These are phyloP conservation scores for Leptographium flavum DNA, from an alignment of 2,329 filamentous ascomycete species.

Conservation along the genomic window DNA sequence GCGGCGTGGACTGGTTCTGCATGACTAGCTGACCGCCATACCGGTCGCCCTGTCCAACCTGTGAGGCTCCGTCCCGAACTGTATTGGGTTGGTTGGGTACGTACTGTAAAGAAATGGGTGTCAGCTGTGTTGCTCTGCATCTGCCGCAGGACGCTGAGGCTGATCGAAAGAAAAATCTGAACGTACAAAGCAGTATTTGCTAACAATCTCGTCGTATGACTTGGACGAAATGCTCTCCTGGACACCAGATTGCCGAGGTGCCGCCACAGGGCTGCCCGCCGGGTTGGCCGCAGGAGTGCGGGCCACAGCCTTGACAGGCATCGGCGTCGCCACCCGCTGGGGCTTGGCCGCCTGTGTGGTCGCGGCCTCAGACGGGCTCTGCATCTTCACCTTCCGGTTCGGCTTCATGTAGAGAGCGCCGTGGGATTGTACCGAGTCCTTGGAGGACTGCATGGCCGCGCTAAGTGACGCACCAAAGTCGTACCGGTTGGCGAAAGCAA, in stretches of 20 bases:
- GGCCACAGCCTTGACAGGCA: too few relatives aligned
- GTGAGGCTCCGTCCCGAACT: constrained; percentile 31
- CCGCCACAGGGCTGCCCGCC: too few relatives aligned
- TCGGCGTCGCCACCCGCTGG: constrained; percentile 6
- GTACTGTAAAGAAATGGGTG: constrained; percentile 30
- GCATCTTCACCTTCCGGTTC: constrained; percentile 20
- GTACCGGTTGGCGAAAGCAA: constrained; percentile 83
- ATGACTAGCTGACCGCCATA: constrained; percentile 21
- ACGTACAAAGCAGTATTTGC: constrained; percentile 99
- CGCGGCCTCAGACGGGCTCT: neutral
- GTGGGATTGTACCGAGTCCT: constrained; percentile 38
- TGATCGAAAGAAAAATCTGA: constrained; percentile 15
- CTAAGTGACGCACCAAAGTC: constrained; percentile 88
- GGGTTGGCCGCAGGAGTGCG: too few relatives aligned
- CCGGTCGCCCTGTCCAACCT: constrained; percentile 28
- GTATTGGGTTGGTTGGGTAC: constrained; percentile 44
- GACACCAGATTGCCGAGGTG: constrained; percentile 19
- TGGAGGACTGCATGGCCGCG: constrained; percentile 64
- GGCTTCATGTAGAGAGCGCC: constrained; percentile 45
- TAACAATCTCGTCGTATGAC: constrained; percentile 91
- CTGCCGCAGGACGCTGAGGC: constrained; percentile 9
- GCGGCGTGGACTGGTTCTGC: constrained; percentile 20
- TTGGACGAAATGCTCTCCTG: constrained; percentile 56
- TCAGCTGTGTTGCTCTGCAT: constrained; percentile 18
- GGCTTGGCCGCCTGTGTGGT: constrained; percentile 5